Base-by-base conservation (phyloP, 2,329 filamentous ascomycete species). In the Talaromyces sp. region DNA sequence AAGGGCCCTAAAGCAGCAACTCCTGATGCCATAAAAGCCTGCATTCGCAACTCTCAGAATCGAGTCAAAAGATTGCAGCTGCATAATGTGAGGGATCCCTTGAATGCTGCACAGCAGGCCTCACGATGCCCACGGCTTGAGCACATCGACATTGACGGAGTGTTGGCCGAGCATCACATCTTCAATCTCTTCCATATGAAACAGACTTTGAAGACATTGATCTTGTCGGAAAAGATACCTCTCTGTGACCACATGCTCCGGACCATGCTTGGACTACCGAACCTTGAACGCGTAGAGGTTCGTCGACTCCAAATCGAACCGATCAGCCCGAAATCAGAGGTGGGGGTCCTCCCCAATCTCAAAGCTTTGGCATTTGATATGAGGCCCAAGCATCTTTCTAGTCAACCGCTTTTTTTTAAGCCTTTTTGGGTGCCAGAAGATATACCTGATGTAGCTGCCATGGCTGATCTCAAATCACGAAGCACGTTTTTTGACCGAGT, bases 251-350 rank as follows among this genome's bases (percentile, higher is more conserved):
- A 43, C 16, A 45, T 43, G 22, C 43, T 62, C 24, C 35, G 43
- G 22, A 24, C 39, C n/a, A 27, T 65, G 45, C 22, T 62, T 19
- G 59, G 56, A 31, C 70, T 77, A 7, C 73, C 75, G 9, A 75
- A 74, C 27, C 50, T 78, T 14, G 64, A 65, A 39, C 64, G 60
- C 27, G 22, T 65, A 24, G 64, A 65, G 41, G 60, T 54, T 8
- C 39, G 56, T 57, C 48, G 8, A 19, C 45, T 57, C 54, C 10
- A 57, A 0, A 22, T 61, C 14, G 19, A 52, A 27, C 31, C 13
- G n/a, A 19, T 2, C 13, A 9, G 16, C 3, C 31, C 19, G 13
- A 52, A 37, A 48, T 50, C 14, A 10, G 6, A 58, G 22, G 27
- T 48, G 31, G 41, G 24, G 14, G 14, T 22, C 19, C 27, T 65